These are phyloP conservation scores for Bipolaris zeicola DNA, from an alignment of 2,329 filamentous ascomycete genomes.

Conservation along the genomic window DNA sequence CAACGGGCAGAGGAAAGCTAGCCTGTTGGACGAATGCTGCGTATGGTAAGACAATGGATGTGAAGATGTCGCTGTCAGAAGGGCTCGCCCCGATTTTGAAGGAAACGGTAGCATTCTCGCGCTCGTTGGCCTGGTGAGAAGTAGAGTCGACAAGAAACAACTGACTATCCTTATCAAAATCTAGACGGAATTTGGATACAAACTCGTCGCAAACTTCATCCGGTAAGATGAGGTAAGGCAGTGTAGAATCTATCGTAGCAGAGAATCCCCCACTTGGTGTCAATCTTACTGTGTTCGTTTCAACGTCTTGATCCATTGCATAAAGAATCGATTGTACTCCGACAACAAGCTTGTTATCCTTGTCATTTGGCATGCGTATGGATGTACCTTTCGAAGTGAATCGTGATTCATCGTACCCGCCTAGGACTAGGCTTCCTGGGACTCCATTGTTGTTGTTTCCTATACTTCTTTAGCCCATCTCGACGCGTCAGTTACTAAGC, in stretches of 20 bases:
- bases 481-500: too few relatives aligned
- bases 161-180: constrained; percentile 36
- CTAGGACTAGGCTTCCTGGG: constrained; percentile 45
- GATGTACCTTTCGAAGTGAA: constrained; percentile 27
- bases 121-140: constrained; percentile 27
- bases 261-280: constrained; percentile 25
- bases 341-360: constrained; percentile 33
- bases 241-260: constrained; percentile 48
- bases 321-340: constrained; percentile 35
- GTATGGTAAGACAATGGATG: constrained; percentile 38
- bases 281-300: constrained; percentile 16
- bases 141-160: constrained; percentile 46
- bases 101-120: constrained; percentile 32
- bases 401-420: constrained; percentile 50
- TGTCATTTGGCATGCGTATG: constrained; percentile 25
- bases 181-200: constrained; percentile 42
- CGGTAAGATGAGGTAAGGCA: constrained; percentile 44
- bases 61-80: constrained; percentile 10
- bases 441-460: constrained; percentile 36
- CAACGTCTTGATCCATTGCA: constrained; percentile 20
- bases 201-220: constrained; percentile 47
- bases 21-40: constrained; percentile 33
- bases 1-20: constrained; percentile 14
- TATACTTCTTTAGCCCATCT: constrained; percentile 20
- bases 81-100: constrained; percentile 32